Base-by-base conservation (phyloP, 306 rosid genomes). In the Amphicarpaea edgeworthii region DNA sequence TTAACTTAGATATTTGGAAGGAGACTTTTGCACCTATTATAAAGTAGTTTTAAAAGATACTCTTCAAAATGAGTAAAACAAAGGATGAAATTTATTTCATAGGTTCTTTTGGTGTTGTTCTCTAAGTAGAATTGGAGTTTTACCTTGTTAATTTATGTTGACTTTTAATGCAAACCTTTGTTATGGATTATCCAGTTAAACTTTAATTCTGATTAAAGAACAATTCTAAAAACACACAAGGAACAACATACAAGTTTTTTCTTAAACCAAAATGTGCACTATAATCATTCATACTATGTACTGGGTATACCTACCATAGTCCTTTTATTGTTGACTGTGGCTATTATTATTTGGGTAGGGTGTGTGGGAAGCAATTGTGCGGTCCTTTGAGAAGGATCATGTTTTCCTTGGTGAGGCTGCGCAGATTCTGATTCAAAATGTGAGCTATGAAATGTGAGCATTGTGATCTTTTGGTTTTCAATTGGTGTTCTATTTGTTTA, bases 401-500 rank as follows among this genome's bases (percentile, higher is more conserved):
- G 86, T 91, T 60, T 93, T 86, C 87, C 98, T 91, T 67, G 98
- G 98, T 8, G 97, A 91, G 89, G 97, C 94, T 57, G 96, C 97
- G 8, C 98, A 88, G 80, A 83, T 90, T 78, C 89, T 91, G 77
- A 91, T 85, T 55, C 96, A 91, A 72, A 93, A 93, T 87, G 98
- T 93, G 80, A 90, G 69, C 83, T 93, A 93, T 83, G 98, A 93
- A 79, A 93, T 93, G 98, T 93, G 82, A 88, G 92, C 47, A 24
- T 73, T 70, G 77, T 76, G 43, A 30, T 76, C 63, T 57, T 54
- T 55, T 28, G n/a, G 68, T 49, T 77, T 64, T 46, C 17, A 21
- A 67, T 2, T 28, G n/a, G 59, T 70, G 28, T 64, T 70, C 49
- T 74, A 40, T 43, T 34, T 57, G 10, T 60, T 75, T 63, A 34